Evolutionary conservation across 2,329 filamentous ascomycete species (phyloP), one percentile per base, ranked within the genome.

Genomic region (Lomentospora prolificans): DNA sequence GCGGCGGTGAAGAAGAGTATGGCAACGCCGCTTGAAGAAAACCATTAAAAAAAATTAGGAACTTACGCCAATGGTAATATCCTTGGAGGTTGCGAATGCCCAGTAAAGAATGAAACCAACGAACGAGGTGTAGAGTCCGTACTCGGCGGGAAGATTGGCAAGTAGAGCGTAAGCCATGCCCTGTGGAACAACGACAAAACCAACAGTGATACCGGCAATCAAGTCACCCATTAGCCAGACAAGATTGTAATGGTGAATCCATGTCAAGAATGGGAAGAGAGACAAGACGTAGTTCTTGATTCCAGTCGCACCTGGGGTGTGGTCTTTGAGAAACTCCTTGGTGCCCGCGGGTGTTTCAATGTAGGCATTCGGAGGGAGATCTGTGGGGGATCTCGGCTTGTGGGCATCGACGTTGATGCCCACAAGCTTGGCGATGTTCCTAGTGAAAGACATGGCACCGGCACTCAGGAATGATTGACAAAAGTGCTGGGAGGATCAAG

Each of bases 91-190:
- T 30, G 84, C 86, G 64, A 89, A 89, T 61, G 87, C 82, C 85
- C 86, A 89, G 69, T 90, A 90, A 57, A 89, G 77, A 58, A 89
- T 68, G 54, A 87, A 85, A 55, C 86, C 86, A 72, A 88, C 86
- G 65, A 90, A 89, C 0, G 86, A 89, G 1, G 86, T 86, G 71
- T 95, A 95, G 1, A 97, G 79, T 54, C 92, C 92, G 65, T 85
- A 97, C 66, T 97, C 79, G 4, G 86, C 81, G 0, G 82, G 78
- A n/a, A 97, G 77, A 58, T 85, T 80, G 48, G 92, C 92, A 25
- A 97, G 78, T 59, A 85, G 77, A 28, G 92, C 91, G 70, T 97
- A 97, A 1, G 92, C 91, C 92, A 97, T 96, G 59, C 90, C 87
- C 67, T 97, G 92, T 4, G 92, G 92, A n/a, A 97, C 89, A 25